Evolutionary conservation across 2,329 filamentous ascomycete genomes (phyloP).

Genomic region (Fusarium sp.): DNA sequence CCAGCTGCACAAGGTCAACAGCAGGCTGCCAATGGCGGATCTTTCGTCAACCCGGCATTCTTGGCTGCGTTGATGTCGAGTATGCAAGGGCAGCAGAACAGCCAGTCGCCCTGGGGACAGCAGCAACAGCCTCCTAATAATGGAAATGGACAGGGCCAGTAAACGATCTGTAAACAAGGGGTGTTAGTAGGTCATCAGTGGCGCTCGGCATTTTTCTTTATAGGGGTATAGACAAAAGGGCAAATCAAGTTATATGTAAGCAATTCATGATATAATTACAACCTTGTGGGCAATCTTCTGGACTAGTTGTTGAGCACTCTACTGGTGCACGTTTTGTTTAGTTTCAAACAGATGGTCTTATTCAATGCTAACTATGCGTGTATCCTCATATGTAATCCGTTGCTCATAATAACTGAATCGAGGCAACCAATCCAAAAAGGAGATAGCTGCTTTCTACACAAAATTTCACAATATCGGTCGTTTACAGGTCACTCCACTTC

Average conservation of each 20-base stretch:
- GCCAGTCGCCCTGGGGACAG: slow-evolving; percentile 43
- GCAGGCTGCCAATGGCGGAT: slow-evolving; percentile 46
- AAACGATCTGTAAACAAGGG: background rate
- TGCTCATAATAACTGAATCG: slow-evolving; percentile 9
- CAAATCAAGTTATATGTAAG: background rate
- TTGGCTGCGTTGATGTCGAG: slow-evolving; percentile 60
- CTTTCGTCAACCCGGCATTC: slow-evolving; percentile 68
- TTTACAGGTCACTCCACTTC: slow-evolving; percentile 50
- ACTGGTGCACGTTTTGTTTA: background rate
- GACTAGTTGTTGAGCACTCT: background rate
- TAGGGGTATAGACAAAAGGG: slow-evolving; percentile 33
- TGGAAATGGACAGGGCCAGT: slow-evolving; percentile 41
- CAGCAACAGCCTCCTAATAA: slow-evolving; percentile 44
- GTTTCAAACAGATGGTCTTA: background rate
- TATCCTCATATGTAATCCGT: slow-evolving; percentile 26
- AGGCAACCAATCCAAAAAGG: background rate
- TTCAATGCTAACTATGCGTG: background rate
- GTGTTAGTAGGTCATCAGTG: slow-evolving; percentile 14
- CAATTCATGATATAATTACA: slow-evolving; percentile 12
- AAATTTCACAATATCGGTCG: background rate
- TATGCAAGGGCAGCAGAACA: slow-evolving; percentile 49
- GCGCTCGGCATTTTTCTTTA: slow-evolving; percentile 23
- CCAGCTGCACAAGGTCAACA: slow-evolving; percentile 45
- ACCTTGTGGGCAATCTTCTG: background rate
- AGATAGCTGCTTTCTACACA: background rate